Base-by-base conservation (phyloP, 169 alveolate species). In the Blepharisma undulans region DNA sequence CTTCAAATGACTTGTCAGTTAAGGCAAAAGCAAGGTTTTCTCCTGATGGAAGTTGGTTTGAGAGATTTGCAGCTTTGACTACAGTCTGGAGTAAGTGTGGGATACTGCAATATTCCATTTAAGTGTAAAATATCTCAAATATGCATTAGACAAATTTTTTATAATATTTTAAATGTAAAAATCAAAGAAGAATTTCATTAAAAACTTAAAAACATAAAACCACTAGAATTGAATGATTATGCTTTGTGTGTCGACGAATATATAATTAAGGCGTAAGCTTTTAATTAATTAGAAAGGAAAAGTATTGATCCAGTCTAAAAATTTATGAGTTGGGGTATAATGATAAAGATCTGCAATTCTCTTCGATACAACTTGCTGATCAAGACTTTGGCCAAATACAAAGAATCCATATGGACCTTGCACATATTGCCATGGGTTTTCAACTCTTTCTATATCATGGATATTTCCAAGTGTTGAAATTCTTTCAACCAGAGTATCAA, bases 21-120 rank as follows among this genome's bases (percentile, higher is more conserved):
- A 22, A 72, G 76, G 86, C 86, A 78, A 78, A 78, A 29, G 71
- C 29, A 78, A 27, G 34, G 60, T 78, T 34, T 78, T 78, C 86
- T 8, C 71, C 71, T 29, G 60, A 0, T 27, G 86, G 86, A n/a
- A 78, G 29, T 6, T 78, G 29, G 18, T 78, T 78, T 21, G 86
- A 78, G 34, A 36, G 8, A 25, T 34, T 32, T 29, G 86, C 86
- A 48, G 66, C 66, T 48, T 48, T 48, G 66, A 48, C 66, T 48
- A 48, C 66, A 48, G 66, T 48, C 12, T 48, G 66, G 66, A 48
- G 66, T 48, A 48, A 48, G 12, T 48, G 66, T 48, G 66, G 66
- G 66, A 48, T 48, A 48, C 10, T 48, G 66, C 66, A 48, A 48
- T 48, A 48, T 48, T 48, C 66, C 66, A 48, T 48, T 48, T 48